These are phyloP conservation scores for Candida broadrunensis DNA, from an alignment of 805 yeast species.

Conservation along the genomic window DNA sequence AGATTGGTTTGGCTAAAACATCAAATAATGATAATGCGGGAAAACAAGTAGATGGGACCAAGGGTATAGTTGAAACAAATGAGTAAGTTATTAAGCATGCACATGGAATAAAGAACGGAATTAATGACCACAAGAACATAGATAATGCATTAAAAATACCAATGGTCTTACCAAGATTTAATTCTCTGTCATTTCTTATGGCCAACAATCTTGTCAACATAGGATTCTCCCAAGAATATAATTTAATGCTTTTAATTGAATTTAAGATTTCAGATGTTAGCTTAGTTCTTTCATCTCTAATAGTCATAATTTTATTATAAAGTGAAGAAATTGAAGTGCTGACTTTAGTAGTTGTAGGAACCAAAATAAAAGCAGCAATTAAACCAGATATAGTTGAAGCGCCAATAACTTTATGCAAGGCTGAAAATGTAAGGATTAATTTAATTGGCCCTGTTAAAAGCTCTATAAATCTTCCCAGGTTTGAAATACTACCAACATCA, in stretches of 20 bases:
- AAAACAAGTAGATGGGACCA: conserved; percentile 34
- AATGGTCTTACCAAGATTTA: conserved; percentile 20
- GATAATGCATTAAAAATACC: conserved; percentile 30
- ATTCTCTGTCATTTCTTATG: conserved; percentile 33
- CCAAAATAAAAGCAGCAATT: conserved; percentile 23
- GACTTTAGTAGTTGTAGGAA: conserved; percentile 31
- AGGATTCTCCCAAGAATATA: conserved; percentile 41
- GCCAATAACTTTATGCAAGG: conserved; percentile 33
- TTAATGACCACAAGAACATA: conserved; percentile 31
- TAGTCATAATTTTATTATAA: conserved; percentile 36
- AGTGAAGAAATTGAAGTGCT: conserved; percentile 44
- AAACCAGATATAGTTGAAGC: conserved; percentile 33
- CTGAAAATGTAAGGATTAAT: conserved; percentile 20
- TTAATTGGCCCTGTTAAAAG: conserved; percentile 19
- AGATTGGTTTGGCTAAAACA: conserved; percentile 30
- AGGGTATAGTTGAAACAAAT: conserved; percentile 16
- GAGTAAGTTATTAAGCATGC: conserved; percentile 28
- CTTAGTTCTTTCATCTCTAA: conserved; percentile 32
- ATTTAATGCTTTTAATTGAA: conserved; percentile 36
- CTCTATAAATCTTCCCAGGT: conserved; percentile 44
- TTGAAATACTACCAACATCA: conserved; percentile 15
- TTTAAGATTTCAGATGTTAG: conserved; percentile 34
- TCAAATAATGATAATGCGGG: conserved; percentile 37
- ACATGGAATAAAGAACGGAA: conserved; percentile 33
- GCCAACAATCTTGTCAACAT: conserved; percentile 28